Evolutionary conservation across 768 basidiomycete species (phyloP), one percentile per base, ranked within the genome.

Genomic region (Tephrocybe sp.): DNA sequence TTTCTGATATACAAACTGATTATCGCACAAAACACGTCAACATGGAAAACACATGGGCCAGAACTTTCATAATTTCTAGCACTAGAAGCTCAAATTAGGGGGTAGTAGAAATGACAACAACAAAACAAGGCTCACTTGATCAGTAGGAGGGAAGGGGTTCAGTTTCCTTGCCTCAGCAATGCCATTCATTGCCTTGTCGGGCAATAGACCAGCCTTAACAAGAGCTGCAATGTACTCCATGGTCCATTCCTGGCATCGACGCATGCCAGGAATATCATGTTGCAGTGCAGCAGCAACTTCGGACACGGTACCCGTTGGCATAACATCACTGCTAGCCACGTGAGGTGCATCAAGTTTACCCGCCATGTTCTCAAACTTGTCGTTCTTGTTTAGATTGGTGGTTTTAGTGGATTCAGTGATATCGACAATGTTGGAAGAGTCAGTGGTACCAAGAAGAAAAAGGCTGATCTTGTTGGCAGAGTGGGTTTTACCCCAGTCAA

Each of bases 161-260:
- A 32, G 22, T 27, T 43, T 43, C 26, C 41, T 43, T 27, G 44
- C 44, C 31, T 45, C 30, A 22, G 34, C 30, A 5, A 45, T n/a
- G 31, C 16, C 44, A 43, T 28, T 28, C 3, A 34, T 32, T 32
- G 44, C 44, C 8, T 32, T 13, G 9, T 49, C 38, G 9, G 27
- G 47, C 39, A 49, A 41, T 5, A 49, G 28, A 31, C 30, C 38
- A 38, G 37, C 37, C 39, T 30, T 41, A 13, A 49, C 38, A 18
- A 49, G 38, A 28, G 37, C 47, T 18, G 5, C 39, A 21, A 49
- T 41, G 18, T 40, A 32, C 1, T 49, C 47, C 26, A n/a, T 41
- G 38, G 37, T 41, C 47, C 47, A 49, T 28, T 49, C 47, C 38
- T 49, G 37, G 38, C 47, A 49, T n/a, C 16, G 36, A 37, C 8